Evolutionary conservation across 2,329 filamentous ascomycete genomes (phyloP).

Genomic region (Fusarium protoensiforme): DNA sequence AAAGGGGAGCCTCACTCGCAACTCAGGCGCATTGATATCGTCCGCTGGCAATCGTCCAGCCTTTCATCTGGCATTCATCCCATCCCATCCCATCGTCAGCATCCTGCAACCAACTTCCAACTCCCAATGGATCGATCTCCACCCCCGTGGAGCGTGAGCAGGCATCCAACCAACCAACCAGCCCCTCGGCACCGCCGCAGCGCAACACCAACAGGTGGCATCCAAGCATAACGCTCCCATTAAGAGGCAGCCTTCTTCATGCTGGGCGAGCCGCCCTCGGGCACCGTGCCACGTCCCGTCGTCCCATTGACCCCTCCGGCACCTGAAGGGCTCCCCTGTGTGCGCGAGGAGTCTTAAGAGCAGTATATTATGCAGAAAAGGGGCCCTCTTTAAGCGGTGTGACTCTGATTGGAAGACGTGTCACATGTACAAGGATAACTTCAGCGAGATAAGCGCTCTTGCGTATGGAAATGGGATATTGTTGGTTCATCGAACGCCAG

Average conservation of each 20-base stretch:
- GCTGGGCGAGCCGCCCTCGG: background rate
- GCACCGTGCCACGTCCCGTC: conserved; percentile 13
- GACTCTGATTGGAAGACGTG: background rate
- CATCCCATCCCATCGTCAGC: background rate
- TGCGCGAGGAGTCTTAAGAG: background rate
- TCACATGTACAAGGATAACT: background rate
- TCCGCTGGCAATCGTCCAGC: background rate
- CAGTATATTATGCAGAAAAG: background rate
- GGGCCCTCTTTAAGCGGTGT: background rate
- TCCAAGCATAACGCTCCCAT: background rate
- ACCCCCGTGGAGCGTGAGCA: conserved; percentile 13
- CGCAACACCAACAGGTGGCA: background rate
- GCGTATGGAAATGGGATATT: background rate
- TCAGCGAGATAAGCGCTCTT: background rate
- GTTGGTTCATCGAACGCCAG: background rate
- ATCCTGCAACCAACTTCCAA: background rate
- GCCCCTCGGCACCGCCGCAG: conserved; percentile 1
- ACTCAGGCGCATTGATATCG: background rate
- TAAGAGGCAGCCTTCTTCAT: background rate
- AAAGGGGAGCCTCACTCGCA: background rate
- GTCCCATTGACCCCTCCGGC: conserved; percentile 12
- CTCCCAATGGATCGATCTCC: conserved; percentile 1
- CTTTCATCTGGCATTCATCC: conserved; percentile 3
- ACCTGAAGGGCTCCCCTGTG: background rate
- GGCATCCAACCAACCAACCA: conserved; percentile 9